phyloP scores from a whole-genome alignment of 257 asterid genomes.

The Verbascum thapsus region DNA sequence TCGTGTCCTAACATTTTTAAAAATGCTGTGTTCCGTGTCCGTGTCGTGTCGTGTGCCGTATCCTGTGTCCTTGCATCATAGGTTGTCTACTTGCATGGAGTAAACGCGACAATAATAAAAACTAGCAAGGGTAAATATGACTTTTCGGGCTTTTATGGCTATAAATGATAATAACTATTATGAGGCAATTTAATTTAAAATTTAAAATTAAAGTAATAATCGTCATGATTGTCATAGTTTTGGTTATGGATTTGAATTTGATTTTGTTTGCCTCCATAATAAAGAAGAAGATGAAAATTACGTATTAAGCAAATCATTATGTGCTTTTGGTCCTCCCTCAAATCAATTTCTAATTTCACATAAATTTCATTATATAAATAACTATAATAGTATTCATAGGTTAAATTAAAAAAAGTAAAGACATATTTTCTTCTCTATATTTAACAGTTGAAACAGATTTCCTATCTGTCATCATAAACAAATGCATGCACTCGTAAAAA shows the following conservation, averaged over 20 bases:
- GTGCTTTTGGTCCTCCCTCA: conserved; percentile 14
- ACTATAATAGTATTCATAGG: too few relatives aligned
- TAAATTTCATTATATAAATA: too few relatives aligned
- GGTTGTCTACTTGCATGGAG: conserved; percentile 26
- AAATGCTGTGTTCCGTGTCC: too few relatives aligned
- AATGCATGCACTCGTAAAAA: conserved; percentile 26
- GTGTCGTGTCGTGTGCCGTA: too few relatives aligned
- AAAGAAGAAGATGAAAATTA: background rate
- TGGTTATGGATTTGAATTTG: conserved; percentile 28
- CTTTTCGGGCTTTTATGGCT: too few relatives aligned
- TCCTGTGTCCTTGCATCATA: too few relatives aligned
- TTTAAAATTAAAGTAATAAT: conserved; percentile 1
- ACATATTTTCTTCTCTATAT: background rate
- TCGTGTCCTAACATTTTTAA: too few relatives aligned
- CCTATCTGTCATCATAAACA: conserved; percentile 11
- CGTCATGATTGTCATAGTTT: background rate
- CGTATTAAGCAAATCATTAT: conserved; percentile 4
- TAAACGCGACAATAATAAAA: background rate
- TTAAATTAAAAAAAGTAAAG: background rate
- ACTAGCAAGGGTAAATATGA: background rate
- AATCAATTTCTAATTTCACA: too few relatives aligned
- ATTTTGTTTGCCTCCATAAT: conserved; percentile 30
- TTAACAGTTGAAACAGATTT: background rate
- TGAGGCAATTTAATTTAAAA: background rate
- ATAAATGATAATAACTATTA: too few relatives aligned